A percentile compares a stretch with the other conserved stretches of the same genome.
phyloP scores from a whole-genome alignment of 768 basidiomycete genomes.

The Lentinula boryana region DNA sequence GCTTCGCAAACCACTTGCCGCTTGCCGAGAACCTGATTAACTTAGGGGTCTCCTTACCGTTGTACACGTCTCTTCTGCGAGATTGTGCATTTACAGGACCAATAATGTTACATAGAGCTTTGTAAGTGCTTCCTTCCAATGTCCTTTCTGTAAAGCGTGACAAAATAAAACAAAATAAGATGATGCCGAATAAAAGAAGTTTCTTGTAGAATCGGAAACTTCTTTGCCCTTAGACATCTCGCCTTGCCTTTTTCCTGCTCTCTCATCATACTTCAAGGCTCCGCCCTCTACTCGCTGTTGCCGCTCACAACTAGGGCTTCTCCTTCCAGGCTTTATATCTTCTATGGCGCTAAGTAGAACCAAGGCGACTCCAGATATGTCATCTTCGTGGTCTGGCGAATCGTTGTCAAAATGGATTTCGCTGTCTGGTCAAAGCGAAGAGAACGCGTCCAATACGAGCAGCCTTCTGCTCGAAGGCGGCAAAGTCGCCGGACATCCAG shows the following conservation, averaged over 20 bases:
- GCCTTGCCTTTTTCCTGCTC: not conserved
- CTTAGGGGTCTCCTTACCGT: too few relatives aligned
- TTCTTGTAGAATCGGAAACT: not conserved
- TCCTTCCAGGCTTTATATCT: too few relatives aligned
- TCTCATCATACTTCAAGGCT: not conserved
- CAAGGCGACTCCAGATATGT: not conserved
- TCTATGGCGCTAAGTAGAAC: not conserved
- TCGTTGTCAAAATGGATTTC: constrained; percentile 2
- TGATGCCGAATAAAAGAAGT: not conserved
- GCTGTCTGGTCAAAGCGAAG: not conserved
- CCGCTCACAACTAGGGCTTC: not conserved
- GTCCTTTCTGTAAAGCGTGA: too few relatives aligned
- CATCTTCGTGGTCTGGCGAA: constrained; percentile 3
- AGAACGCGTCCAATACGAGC: not conserved
- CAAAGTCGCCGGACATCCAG: not conserved
- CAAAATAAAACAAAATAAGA: not conserved
- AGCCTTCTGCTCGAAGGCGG: not conserved
- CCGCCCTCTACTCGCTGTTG: not conserved
- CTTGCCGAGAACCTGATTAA: too few relatives aligned
- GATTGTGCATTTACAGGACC: too few relatives aligned
- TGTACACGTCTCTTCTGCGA: too few relatives aligned
- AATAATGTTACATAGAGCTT: too few relatives aligned
- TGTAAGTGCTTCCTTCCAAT: too few relatives aligned
- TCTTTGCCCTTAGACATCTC: not conserved
- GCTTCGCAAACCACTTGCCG: too few relatives aligned